Evolutionary conservation across 805 yeast genomes (phyloP), one percentile per base, ranked within the genome.

Genomic region (Saccharomycopsis selenospora): DNA sequence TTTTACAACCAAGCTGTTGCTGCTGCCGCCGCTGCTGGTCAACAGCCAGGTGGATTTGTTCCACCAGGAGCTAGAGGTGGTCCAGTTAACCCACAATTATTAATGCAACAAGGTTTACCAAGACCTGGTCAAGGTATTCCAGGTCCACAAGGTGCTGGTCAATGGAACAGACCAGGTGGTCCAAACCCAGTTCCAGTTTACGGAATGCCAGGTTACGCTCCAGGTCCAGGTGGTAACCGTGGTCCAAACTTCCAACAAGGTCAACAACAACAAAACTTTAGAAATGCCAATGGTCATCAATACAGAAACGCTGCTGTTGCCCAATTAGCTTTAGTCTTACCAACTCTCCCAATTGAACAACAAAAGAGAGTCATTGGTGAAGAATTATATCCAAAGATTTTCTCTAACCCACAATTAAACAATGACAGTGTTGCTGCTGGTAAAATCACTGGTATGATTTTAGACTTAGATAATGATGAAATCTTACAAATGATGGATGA

Each of bases 311-410:
- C 75, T 68, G 45, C 38, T 7, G 58, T 61, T 59, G 66, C 61
- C 48, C 60, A 71, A 43, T 73, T 86, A 57, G 85, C 85, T 61
- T 80, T 80, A 57, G 70, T 72, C 49, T 67, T 80, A 55, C 76
- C 82, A 48, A 73, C 71, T 59, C 75, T 76, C 63, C 93, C 87
- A 66, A 86, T 80, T 64, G 93, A 84, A 66, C 91, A 86, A 72
- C 96, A 89, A 76, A 91, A 91, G 87, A 91, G 95, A 79, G 79
- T 89, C 66, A 79, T 93, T 66, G 99, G 99, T 73, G 97, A 93
- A 78, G 95, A 89, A 66, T 77, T 93, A 65, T 93, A 91, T 79
- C 89, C 95, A 65, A 86, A 82, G 79, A 85, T 93, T 63, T 81
- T 83, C 57, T 80, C 89, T 58, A 80, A 86, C 55, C 89, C 87